Base-by-base conservation (phyloP, 225 moss, liverwort and hornwort genomes). In the Polytrichum commune region DNA sequence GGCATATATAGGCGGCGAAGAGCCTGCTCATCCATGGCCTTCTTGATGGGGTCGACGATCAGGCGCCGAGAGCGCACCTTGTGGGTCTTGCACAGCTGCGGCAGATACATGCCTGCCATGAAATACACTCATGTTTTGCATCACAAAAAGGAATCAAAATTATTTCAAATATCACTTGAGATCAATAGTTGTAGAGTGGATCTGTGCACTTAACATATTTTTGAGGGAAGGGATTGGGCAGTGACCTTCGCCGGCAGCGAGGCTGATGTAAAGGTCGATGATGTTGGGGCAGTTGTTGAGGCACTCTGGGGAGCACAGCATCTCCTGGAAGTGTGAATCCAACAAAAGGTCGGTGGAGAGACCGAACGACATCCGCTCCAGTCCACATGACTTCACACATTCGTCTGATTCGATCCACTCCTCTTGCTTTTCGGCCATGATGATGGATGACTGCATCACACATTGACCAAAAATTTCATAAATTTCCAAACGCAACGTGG, bases 351-450 rank as follows among this genome's bases (percentile, higher is more conserved):
- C 96, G 4, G 93, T 96, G 56, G 96, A 96, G 28, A 96, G 72
- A 13, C 96, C 96, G 8, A 92, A 93, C 0, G 92, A 79, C 69
- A 86, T 84, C 65, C 93, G 85, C 76, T 96, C 96, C 35, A 96
- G 71, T 22, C 96, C 96, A 71, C 96, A 96, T 23, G 84, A 83
- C 63, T 76, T 86, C n/a, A 96, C 73, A 74, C 96, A 96, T 60
- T 96, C 90, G 54, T 93, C 87, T 5, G 96, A 89, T 63, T 96
- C 96, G n/a, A 96, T 92, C 96, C 93, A 96, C 71, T 91, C 96
- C 64, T 80, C 75, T 66, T 85, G 83, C 55, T 84, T 90, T 73
- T 84, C 90, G 23, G 96, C 90, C 79, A 78, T 82, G 19, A 92
- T 90, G 32, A 80, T 67, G 2, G 96, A 96, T 56, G 96, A 90